These are phyloP conservation scores for Blastobotrys elegans DNA, from an alignment of 1,139 yeast species.

Conservation along the genomic window DNA sequence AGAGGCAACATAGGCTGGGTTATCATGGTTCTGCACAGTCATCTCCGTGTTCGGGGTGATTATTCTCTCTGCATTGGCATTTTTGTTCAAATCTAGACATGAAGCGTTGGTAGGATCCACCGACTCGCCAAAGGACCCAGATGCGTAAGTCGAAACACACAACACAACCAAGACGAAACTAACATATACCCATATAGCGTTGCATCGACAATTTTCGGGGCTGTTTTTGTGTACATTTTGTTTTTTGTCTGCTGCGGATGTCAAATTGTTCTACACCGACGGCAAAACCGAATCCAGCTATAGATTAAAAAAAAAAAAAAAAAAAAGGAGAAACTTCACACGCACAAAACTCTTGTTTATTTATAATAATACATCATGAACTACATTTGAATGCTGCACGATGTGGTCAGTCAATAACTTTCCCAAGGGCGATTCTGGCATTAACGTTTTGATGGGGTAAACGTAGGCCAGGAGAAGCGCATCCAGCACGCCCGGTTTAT, in stretches of 20 bases:
- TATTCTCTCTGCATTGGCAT: constrained; percentile 78
- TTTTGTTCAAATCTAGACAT: constrained; percentile 71
- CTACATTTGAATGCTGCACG: constrained; percentile 19
- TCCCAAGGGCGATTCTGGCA: constrained; percentile 20
- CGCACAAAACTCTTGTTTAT: constrained; percentile 4
- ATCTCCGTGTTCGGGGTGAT: constrained; percentile 87
- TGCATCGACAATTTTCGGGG: constrained; percentile 83
- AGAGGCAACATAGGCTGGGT: constrained; percentile 47
- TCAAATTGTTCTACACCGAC: constrained; percentile 61
- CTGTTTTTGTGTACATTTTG: constrained; percentile 74
- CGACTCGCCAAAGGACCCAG: constrained; percentile 87
- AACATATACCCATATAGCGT: constrained; percentile 42
- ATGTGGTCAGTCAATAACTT: constrained; percentile 17
- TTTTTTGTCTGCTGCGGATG: constrained; percentile 87
- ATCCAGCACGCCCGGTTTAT: constrained; percentile 23
- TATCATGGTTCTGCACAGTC: constrained; percentile 94
- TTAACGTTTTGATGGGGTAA: constrained; percentile 19
- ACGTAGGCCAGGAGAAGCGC: constrained; percentile 26
- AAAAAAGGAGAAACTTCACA: background rate
- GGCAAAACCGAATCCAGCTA: constrained; percentile 54
- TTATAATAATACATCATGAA: constrained; percentile 14
- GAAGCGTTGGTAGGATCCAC: constrained; percentile 92
- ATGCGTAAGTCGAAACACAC: constrained; percentile 61
- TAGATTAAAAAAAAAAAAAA: background rate
- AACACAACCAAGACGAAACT: no score